phyloP scores from a whole-genome alignment of 768 basidiomycete species.

The Xerocomus potaroensis region DNA sequence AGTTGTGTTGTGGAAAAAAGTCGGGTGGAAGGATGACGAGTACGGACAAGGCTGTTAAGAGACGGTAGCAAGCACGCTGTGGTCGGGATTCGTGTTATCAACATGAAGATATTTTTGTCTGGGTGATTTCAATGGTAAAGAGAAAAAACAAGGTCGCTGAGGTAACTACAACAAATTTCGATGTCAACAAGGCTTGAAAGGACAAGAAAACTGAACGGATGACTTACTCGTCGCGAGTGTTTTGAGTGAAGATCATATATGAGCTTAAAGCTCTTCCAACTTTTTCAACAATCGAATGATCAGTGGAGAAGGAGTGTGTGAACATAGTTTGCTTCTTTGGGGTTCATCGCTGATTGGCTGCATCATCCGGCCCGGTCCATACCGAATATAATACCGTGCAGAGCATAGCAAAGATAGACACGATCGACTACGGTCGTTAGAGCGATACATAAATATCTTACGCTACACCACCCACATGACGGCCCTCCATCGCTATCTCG shows the following conservation, averaged over 20 bases:
- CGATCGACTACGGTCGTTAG: too few relatives aligned
- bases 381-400: too few relatives aligned
- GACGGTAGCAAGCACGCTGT: slow-evolving; percentile 11
- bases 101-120: not conserved
- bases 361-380: too few relatives aligned
- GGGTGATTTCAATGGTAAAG: slow-evolving; percentile 10
- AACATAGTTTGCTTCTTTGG: not conserved
- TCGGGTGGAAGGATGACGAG: slow-evolving; percentile 32
- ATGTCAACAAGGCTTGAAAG: slow-evolving; percentile 1
- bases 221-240: slow-evolving; percentile 33
- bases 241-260: slow-evolving; percentile 32
- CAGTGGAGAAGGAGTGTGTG: not conserved
- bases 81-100: slow-evolving; percentile 17
- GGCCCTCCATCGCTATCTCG: not conserved
- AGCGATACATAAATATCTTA: too few relatives aligned
- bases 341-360: too few relatives aligned
- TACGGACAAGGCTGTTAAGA: slow-evolving; percentile 14
- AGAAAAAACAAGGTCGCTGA: slow-evolving; percentile 31
- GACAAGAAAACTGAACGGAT: not conserved
- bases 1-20: slow-evolving; percentile 48
- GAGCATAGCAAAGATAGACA: too few relatives aligned
- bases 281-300: not conserved
- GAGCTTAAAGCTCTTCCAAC: slow-evolving; percentile 14
- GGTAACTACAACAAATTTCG: slow-evolving; percentile 22
- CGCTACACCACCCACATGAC: too few relatives aligned